These are phyloP conservation scores for Begonia masoniana DNA, from an alignment of 306 rosid species.

Conservation along the genomic window DNA sequence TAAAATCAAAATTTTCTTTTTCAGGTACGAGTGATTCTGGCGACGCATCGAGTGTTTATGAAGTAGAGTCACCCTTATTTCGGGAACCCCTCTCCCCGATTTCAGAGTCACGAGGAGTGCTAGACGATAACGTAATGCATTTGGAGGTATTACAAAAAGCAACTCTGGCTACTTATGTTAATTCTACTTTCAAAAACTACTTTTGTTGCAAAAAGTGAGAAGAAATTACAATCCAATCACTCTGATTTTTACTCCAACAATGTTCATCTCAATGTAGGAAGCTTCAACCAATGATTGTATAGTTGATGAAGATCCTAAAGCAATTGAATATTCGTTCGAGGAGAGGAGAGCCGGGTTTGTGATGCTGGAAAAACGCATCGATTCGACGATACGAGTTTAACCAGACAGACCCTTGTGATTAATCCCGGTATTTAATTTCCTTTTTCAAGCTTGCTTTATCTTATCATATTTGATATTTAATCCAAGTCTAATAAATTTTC, in stretches of 20 bases:
- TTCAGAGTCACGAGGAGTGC: constrained; percentile 2
- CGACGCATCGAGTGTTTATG: constrained; percentile 15
- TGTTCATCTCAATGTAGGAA: constrained; percentile 26
- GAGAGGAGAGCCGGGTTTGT: constrained; percentile 41
- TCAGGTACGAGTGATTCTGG: constrained; percentile 8
- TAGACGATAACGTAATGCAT: constrained; percentile 2
- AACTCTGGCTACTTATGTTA: constrained; percentile 6
- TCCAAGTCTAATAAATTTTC: too few relatives aligned
- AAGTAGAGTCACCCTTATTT: constrained; percentile 17
- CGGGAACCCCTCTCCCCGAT: constrained; percentile 55
- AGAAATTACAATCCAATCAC: constrained; percentile 36
- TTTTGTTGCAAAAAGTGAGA: constrained; percentile 10
- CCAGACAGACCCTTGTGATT: too few relatives aligned
- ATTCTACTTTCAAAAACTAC: constrained; percentile 17
- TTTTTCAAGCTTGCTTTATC: too few relatives aligned
- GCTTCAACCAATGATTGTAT: constrained; percentile 20
- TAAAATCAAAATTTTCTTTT: neutral
- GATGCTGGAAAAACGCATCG: constrained; percentile 11
- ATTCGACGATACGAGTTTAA: constrained; percentile 10
- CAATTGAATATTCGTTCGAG: constrained; percentile 46
- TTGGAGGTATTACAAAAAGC: neutral
- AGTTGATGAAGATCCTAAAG: constrained; percentile 12
- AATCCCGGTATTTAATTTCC: too few relatives aligned
- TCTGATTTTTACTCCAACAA: constrained; percentile 26
- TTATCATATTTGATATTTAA: too few relatives aligned